Conservation (phyloP, 805 yeast genomes). For the Candida namnaoensis region DNA sequence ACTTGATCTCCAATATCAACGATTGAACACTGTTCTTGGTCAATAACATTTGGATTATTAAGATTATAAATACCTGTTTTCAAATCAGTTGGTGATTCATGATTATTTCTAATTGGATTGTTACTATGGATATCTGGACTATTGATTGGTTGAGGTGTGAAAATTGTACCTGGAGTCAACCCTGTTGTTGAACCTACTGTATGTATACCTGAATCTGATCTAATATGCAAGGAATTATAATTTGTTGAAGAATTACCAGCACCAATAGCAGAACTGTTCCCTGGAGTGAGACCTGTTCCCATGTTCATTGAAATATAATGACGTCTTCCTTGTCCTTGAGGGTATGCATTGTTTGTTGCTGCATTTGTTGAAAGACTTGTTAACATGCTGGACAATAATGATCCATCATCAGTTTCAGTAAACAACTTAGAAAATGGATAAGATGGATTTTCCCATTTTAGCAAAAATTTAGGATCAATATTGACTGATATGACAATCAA, state of each 20-base stretch:
- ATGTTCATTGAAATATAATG: background rate
- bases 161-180: slow-evolving; percentile 16
- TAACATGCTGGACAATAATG: background rate
- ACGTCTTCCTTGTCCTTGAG: background rate
- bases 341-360: background rate
- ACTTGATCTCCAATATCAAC: slow-evolving; percentile 42
- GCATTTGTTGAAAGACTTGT: background rate
- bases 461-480: slow-evolving; percentile 39
- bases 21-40: slow-evolving; percentile 23
- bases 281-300: too few species aligned
- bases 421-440: slow-evolving; percentile 24
- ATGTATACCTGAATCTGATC: slow-evolving; percentile 1
- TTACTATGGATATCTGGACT: slow-evolving; percentile 18
- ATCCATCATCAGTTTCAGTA: slow-evolving; percentile 11
- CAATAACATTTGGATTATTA: slow-evolving; percentile 9
- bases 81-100: slow-evolving; percentile 12
- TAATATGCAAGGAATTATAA: too few species aligned
- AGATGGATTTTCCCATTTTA: slow-evolving; percentile 23
- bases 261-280: too few species aligned
- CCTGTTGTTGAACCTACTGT: slow-evolving; percentile 19
- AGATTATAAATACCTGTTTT: background rate
- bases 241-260: background rate
- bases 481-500: slow-evolving; percentile 66
- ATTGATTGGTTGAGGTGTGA: slow-evolving; percentile 17
- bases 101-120: slow-evolving; percentile 1